phyloP scores from a whole-genome alignment of 179 eudicot species.

The Camellia oleifera region DNA sequence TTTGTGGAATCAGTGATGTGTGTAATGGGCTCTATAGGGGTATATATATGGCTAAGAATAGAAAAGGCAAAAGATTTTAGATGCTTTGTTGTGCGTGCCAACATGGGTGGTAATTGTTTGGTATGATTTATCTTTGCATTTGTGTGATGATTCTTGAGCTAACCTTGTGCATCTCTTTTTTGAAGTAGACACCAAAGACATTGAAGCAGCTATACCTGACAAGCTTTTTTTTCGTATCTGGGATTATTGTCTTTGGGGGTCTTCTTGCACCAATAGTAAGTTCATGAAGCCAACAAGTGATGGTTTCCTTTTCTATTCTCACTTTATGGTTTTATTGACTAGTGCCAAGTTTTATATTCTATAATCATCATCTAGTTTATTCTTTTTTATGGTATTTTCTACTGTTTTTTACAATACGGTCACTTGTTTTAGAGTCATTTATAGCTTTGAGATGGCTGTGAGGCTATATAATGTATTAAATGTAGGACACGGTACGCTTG shows the following conservation, averaged over 20 bases:
- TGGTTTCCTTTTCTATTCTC: background rate
- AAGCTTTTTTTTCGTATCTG: constrained; percentile 81
- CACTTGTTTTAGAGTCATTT: background rate
- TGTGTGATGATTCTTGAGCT: background rate
- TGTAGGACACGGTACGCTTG: too few species aligned
- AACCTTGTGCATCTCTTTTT: constrained; percentile 17
- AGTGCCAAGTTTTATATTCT: background rate
- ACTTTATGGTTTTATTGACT: background rate
- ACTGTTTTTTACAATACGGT: background rate
- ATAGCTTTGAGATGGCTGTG: background rate
- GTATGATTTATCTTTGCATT: background rate
- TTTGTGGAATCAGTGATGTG: background rate
- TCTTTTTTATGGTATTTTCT: background rate
- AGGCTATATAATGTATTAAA: too few species aligned
- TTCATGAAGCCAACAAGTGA: constrained; percentile 14
- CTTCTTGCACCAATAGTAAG: constrained; percentile 93
- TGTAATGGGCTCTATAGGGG: background rate
- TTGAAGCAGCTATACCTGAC: constrained; percentile 89
- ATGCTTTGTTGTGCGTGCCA: background rate
- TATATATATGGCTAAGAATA: background rate
- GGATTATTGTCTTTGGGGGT: constrained; percentile 85
- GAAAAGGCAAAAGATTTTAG: background rate
- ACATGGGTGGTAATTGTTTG: background rate
- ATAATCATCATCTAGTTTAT: background rate
- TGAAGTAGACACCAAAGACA: constrained; percentile 75